Evolutionary conservation across 345 rosid species (phyloP), one percentile per base, ranked within the genome.

Genomic region (Hibiscus syriacus): DNA sequence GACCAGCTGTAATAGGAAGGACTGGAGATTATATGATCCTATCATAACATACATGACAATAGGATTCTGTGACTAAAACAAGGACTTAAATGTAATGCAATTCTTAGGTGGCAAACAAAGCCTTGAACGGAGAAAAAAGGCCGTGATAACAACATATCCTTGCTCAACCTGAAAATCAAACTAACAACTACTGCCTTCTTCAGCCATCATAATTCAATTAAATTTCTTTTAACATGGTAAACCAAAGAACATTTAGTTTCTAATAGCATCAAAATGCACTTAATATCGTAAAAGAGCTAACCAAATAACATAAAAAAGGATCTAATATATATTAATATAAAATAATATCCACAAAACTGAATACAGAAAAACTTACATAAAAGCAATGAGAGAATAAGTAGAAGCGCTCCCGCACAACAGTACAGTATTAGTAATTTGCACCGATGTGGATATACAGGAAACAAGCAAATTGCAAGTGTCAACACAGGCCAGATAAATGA

Each of bases 371-470:
- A 72, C 90, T 84, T 82, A 94, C 98, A 54, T 20, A 76, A 67
- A 74, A 94, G 96, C 70, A 91, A 77, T 60, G 96, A 82, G 77
- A 91, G 83, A 64, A 91, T 91, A 62, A 94, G 81, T 73, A 89
- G 74, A 72, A 94, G 89, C 70, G 88, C 75, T 64, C 97, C 96
- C 10, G 97, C 98, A 61, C 92, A 91, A 45, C 90, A 83, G 80
- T 91, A 91, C 50, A 94, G 96, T 74, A 94, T 88, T 55, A 91
- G 73, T 45, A 91, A 80, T 82, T 39, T 94, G 88, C 92, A 87
- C 43, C 86, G 82, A 75, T 94, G 97, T 49, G 98, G 99, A 77
- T 94, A 94, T 64, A 94, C 90, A 55, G 97, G 99, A 78, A 94
- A 91, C 75, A 94, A 78, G 87, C 96, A 94, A 67, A 94, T 91